Conservation (phyloP, 371 early-diverging fungal species). For the Saksenaea vasiformis region DNA sequence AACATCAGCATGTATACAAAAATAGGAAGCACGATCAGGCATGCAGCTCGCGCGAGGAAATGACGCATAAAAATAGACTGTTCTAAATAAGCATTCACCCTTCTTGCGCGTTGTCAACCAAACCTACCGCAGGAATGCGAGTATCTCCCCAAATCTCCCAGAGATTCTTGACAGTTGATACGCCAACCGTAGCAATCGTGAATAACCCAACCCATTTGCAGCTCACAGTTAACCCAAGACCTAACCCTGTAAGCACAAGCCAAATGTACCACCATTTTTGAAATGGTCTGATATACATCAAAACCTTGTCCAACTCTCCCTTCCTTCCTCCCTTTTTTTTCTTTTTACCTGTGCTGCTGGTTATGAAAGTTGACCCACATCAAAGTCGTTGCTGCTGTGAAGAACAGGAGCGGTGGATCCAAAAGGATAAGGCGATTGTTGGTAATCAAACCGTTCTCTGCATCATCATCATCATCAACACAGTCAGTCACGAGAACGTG, state of each 20-base stretch:
- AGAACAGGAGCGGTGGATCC: constrained; percentile 87
- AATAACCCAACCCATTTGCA: constrained; percentile 95
- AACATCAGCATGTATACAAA: constrained; percentile 86
- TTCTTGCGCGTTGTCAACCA: neutral
- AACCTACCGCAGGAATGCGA: constrained; percentile 53
- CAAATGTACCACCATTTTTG: constrained; percentile 51
- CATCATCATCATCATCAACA: neutral
- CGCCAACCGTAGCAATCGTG: constrained; percentile 81
- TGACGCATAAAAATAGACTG: constrained; percentile 70
- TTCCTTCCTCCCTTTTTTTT: neutral
- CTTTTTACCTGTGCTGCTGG: constrained; percentile 51
- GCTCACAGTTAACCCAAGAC: constrained; percentile 67
- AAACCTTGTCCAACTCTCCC: no score
- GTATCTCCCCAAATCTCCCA: constrained; percentile 90
- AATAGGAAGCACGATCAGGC: constrained; percentile 86
- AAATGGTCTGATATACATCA: neutral
- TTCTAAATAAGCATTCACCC: neutral
- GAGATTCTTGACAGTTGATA: constrained; percentile 83
- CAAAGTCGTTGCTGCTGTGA: constrained; percentile 71
- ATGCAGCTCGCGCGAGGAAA: constrained; percentile 72
- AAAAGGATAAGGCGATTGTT: constrained; percentile 90
- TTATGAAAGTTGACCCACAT: constrained; percentile 86
- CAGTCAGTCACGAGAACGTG: no score
- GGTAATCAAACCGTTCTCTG: constrained; percentile 81
- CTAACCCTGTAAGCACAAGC: constrained; percentile 72